Evolutionary conservation across 805 yeast species (phyloP).

Genomic region (Saccharomycopsis schoenii): DNA sequence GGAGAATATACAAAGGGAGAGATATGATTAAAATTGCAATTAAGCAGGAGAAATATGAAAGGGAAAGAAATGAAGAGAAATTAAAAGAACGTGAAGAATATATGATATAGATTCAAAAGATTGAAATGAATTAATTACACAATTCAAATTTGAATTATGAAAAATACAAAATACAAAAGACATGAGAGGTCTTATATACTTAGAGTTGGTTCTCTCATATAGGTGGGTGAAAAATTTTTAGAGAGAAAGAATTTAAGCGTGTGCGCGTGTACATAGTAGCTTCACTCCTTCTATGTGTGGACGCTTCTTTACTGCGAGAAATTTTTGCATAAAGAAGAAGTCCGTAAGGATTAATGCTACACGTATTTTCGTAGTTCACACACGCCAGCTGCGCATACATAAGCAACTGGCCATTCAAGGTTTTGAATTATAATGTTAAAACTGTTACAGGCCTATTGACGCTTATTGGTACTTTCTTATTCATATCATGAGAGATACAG

Average conservation of each 20-base stretch:
- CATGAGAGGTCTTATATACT: neutral
- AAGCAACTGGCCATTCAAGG: neutral
- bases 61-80: too few species aligned
- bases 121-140: too few species aligned
- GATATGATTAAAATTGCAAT: neutral
- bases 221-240: neutral
- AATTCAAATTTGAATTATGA: neutral
- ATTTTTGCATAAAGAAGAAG: neutral
- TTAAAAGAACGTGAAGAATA: too few species aligned
- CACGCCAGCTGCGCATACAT: neutral
- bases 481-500: too few species aligned
- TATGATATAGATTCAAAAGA: too few species aligned
- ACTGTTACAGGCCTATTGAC: too few species aligned
- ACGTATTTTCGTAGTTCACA: neutral
- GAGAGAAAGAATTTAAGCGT: neutral
- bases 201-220: neutral
- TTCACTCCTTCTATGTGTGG: neutral
- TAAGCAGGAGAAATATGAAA: neutral
- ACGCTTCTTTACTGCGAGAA: neutral
- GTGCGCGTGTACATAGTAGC: neutral
- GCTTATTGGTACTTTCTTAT: too few species aligned
- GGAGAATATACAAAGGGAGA: neutral
- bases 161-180: neutral
- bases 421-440: too few species aligned
- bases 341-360: too few species aligned